Evolutionary conservation across 2,329 filamentous ascomycete genomes (phyloP), one percentile per base, ranked within the genome.

Genomic region (Trichoderma koningiopsis): DNA sequence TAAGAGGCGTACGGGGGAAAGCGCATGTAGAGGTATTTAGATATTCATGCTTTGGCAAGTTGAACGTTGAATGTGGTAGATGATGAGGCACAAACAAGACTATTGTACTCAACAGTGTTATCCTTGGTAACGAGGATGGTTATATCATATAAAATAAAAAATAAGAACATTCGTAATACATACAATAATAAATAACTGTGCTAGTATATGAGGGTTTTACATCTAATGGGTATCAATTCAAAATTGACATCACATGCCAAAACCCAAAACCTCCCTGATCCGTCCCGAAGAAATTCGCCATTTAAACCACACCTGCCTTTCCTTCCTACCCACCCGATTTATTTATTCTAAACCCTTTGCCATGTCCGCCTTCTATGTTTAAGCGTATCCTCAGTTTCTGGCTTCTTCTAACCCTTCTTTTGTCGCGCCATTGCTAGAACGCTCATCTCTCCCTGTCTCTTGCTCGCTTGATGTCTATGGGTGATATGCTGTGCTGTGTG

Each of bases 201-300:
- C 61, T 64, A 43, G 40, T 43, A 64, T 55, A 24, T 24, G n/a
- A 49, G 47, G 47, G 47, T 49, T 49, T 49, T 49, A 49, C 47
- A 49, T 49, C 40, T 29, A 63, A 60, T 67, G 57, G 65, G 71
- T 72, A 71, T 72, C 70, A 62, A 68, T 68, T 60, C 19, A 35
- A 60, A 37, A 67, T 70, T 70, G 62, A 70, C 56, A 31, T 63
- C 22, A 19, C n/a, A 43, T 37, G 52, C 27, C 43, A 56, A 64
- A 61, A 8, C 22, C 35, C 40, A 43, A n/a, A 43, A n/a, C 47
- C 62, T 56, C 22, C 27, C 27, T 49, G 29, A 19, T 31, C 67
- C 22, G 13, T 63, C 67, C 67, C 22, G 22, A 35, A 40, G 22
- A 33, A 40, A n/a, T 69, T 58, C 53, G 67, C 67, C 58, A 63